A percentile compares a stretch with the other conserved stretches of the same genome.
Evolutionary conservation across 2,329 filamentous ascomycete genomes (phyloP).

Genomic region (Fusarium sp.): DNA sequence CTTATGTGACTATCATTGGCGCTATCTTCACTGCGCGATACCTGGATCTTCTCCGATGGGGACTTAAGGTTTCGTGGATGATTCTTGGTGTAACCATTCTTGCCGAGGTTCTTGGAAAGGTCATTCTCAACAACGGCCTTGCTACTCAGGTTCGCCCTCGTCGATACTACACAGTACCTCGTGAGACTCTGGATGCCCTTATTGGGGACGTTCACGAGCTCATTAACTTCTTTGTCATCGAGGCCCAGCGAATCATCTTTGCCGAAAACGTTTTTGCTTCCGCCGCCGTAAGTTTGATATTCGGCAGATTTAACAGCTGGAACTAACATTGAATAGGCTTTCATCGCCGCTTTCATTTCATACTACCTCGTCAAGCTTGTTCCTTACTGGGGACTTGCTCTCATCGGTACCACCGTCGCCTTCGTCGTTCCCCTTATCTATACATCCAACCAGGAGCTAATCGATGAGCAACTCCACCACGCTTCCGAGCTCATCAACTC

Average conservation of each 20-base stretch:
- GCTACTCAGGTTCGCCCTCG: slow-evolving; percentile 73
- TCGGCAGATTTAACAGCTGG: slow-evolving; percentile 17
- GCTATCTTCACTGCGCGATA: slow-evolving; percentile 72
- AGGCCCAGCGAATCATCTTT: slow-evolving; percentile 74
- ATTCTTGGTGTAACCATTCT: slow-evolving; percentile 67
- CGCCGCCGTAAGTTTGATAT: slow-evolving; percentile 60
- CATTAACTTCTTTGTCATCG: slow-evolving; percentile 77
- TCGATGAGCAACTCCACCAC: slow-evolving; percentile 70
- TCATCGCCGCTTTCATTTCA: slow-evolving; percentile 68
- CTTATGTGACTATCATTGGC: slow-evolving; percentile 66
- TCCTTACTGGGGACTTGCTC: slow-evolving; percentile 73
- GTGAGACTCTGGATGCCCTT: slow-evolving; percentile 68
- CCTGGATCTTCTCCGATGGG: slow-evolving; percentile 72
- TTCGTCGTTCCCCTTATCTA: slow-evolving; percentile 74
- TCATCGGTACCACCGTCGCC: slow-evolving; percentile 66
- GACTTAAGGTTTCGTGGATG: slow-evolving; percentile 73
- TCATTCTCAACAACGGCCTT: slow-evolving; percentile 68
- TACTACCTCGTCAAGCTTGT: slow-evolving; percentile 77
- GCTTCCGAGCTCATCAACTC: slow-evolving; percentile 66
- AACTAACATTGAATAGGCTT: slow-evolving; percentile 57
- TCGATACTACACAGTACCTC: slow-evolving; percentile 73
- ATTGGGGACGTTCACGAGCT: slow-evolving; percentile 74
- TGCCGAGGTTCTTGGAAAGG: slow-evolving; percentile 70
- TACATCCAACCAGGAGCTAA: slow-evolving; percentile 74
- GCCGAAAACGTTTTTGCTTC: slow-evolving; percentile 73